Evolutionary conservation across 257 asterid genomes (phyloP), one percentile per base, ranked within the genome.

Genomic region (Solanum phureja): DNA sequence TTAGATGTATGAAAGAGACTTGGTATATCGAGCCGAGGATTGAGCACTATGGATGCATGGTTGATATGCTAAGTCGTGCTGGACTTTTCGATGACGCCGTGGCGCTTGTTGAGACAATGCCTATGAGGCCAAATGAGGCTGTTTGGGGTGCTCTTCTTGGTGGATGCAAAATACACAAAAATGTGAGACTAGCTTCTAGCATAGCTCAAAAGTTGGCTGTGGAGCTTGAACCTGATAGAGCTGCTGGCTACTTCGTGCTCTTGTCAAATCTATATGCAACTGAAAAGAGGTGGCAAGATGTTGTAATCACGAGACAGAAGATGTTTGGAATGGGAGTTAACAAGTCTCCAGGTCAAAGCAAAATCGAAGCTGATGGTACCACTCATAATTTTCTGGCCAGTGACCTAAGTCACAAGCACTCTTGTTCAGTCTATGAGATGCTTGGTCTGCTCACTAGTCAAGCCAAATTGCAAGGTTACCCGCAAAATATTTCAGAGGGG

Each of bases 121-220:
- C 96, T 72, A 91, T 94, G 94, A 91, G 89, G 89, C 98, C 98
- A 19, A 96, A 95, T 14, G 94, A 94, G 83, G 93, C 90, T 4
- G 92, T 96, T 9, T 96, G 98, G 99, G 99, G 98, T 71, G 95
- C 98, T 52, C 94, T 96, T 87, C 96, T 96, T 60, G 93, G 96
- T 72, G 98, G 98, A 27, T 95, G 98, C 79, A 92, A 93, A 92
- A 93, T 92, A 86, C 88, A 94, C 90, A 94, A 83, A 87, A 93
- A 92, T 75, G 92, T 92, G 46, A 91, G 91, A 88, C 92, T 95
- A 88, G 98, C 98, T 86, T 91, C 93, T 23, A 88, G 89, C 56
- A 93, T 94, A 8, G 94, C 93, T n/a, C 91, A 84, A 60, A 87
- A 90, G 88, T 88, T 95, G 88, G 86, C 87, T 7, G 37, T 87